Evolutionary conservation across 805 yeast genomes (phyloP).

Genomic region (Metschnikowia reukaufii): DNA sequence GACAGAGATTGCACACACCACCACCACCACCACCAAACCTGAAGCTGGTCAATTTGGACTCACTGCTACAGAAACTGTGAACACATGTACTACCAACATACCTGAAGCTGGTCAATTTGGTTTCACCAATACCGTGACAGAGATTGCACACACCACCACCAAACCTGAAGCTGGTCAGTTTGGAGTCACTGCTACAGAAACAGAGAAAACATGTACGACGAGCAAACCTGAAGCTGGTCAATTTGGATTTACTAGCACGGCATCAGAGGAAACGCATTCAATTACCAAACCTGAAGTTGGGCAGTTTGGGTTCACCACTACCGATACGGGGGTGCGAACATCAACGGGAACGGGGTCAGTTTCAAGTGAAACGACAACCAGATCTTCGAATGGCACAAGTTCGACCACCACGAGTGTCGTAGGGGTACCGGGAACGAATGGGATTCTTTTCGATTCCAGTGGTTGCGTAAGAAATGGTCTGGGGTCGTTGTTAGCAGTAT

Average conservation of each 20-base stretch:
- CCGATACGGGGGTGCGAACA: neutral
- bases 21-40: neutral
- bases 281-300: too few species aligned
- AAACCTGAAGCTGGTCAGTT: slow-evolving; percentile 2
- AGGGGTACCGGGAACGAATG: too few species aligned
- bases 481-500: too few species aligned
- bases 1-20: neutral
- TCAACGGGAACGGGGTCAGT: neutral
- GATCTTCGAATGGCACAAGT: neutral
- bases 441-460: too few species aligned
- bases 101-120: slow-evolving; percentile 4
- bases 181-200: slow-evolving; percentile 2
- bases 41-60: neutral
- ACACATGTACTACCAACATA: too few species aligned
- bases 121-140: neutral
- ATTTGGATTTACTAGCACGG: neutral
- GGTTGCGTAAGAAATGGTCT: too few species aligned
- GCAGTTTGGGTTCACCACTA: neutral
- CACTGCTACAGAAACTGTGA: neutral
- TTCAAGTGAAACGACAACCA: too few species aligned
- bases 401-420: neutral
- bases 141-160: too few species aligned
- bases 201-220: neutral
- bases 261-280: neutral
- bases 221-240: neutral